phyloP scores from a whole-genome alignment of 306 rosid species.

The Morella rubra region DNA sequence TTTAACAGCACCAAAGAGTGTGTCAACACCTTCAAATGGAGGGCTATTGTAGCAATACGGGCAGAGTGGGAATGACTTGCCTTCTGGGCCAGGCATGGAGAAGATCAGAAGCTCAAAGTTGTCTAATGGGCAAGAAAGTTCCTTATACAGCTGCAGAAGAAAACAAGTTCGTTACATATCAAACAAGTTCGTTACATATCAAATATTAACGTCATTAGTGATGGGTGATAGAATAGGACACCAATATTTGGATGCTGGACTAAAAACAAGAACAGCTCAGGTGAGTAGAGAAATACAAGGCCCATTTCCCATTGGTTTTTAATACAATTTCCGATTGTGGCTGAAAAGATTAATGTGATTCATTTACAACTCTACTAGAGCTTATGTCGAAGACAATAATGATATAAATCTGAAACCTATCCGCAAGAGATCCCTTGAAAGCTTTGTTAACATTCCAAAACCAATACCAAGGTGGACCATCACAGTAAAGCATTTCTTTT shows the following conservation, averaged over 20 bases:
- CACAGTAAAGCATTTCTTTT: background rate
- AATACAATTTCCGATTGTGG: background rate
- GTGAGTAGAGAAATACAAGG: background rate
- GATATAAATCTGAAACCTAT: background rate
- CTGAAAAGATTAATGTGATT: background rate
- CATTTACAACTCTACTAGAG: background rate
- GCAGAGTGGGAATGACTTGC: slow-evolving; percentile 86
- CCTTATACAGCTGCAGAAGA: slow-evolving; percentile 80
- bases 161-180: background rate
- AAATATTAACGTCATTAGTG: slow-evolving; percentile 11
- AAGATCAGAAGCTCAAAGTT: slow-evolving; percentile 86
- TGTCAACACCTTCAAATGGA: slow-evolving; percentile 88
- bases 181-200: too few species aligned
- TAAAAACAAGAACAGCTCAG: background rate
- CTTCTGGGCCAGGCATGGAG: slow-evolving; percentile 88
- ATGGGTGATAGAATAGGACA: slow-evolving; percentile 13
- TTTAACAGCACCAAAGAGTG: slow-evolving; percentile 56
- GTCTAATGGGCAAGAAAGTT: slow-evolving; percentile 84
- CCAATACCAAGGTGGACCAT: background rate
- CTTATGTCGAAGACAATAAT: background rate
- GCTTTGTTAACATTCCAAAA: background rate
- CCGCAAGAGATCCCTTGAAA: background rate
- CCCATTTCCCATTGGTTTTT: background rate
- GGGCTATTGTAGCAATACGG: slow-evolving; percentile 97
- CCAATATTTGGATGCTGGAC: slow-evolving; percentile 7